phyloP scores from a whole-genome alignment of 352 stramenopile species.

The Phytophthora sansomeana region DNA sequence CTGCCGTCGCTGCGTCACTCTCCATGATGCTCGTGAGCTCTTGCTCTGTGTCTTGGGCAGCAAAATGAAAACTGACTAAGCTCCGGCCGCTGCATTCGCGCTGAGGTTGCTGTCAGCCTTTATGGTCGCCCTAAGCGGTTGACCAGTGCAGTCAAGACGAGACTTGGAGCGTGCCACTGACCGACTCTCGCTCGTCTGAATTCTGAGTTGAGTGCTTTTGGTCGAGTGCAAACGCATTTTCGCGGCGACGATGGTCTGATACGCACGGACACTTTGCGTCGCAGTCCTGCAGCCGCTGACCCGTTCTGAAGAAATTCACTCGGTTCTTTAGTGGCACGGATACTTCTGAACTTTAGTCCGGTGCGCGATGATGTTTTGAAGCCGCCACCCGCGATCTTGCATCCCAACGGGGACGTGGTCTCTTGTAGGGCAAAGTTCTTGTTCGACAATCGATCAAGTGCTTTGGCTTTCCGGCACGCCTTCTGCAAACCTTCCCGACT shows the following conservation, averaged over 20 bases:
- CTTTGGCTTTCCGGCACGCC: background rate
- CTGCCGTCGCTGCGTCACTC: constrained; percentile 6
- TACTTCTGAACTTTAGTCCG: constrained; percentile 31
- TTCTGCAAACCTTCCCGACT: constrained; percentile 22
- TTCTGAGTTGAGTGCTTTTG: constrained; percentile 26
- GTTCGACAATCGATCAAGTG: constrained; percentile 44
- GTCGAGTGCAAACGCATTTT: constrained; percentile 9
- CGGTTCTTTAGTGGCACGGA: constrained; percentile 21
- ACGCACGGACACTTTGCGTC: background rate
- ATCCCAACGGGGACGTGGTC: background rate
- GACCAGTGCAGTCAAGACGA: constrained; percentile 2
- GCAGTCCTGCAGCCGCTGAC: constrained; percentile 13
- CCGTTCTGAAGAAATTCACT: constrained; percentile 17
- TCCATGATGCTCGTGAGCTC: constrained; percentile 4
- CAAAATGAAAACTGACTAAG: constrained; percentile 34
- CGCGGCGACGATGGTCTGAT: constrained; percentile 8
- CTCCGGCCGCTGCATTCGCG: background rate
- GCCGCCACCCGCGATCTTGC: constrained; percentile 23
- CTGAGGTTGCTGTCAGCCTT: constrained; percentile 12
- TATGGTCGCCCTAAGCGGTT: constrained; percentile 23
- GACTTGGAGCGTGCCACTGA: constrained; percentile 18
- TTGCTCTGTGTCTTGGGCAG: constrained; percentile 15
- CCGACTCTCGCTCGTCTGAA: constrained; percentile 22
- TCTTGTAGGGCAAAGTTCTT: background rate
- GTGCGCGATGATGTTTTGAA: constrained; percentile 20